Evolutionary conservation across 2,329 filamentous ascomycete species (phyloP).

Genomic region (Cladosporium sp.): DNA sequence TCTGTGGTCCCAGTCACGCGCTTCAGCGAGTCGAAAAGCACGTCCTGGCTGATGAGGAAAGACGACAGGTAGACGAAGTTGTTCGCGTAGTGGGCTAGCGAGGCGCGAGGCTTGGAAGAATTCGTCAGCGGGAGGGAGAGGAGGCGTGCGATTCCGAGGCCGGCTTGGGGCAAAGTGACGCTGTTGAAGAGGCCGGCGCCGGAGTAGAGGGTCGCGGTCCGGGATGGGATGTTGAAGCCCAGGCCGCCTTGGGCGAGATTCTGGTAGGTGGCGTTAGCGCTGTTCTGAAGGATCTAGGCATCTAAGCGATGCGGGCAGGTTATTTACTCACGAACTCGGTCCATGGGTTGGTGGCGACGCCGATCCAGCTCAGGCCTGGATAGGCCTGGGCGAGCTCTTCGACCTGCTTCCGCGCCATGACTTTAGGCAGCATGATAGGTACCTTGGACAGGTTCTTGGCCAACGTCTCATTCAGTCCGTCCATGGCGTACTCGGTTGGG

Average conservation of each 20-base stretch:
- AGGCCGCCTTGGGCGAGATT: slow-evolving; percentile 30
- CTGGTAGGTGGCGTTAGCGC: slow-evolving; percentile 28
- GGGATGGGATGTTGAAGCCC: slow-evolving; percentile 22
- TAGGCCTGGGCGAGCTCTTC: slow-evolving; percentile 18
- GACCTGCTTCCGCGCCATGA: slow-evolving; percentile 18
- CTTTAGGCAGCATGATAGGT: slow-evolving; percentile 15
- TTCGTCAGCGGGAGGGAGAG: slow-evolving; percentile 28
- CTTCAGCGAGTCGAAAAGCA: slow-evolving; percentile 32
- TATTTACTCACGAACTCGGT: slow-evolving; percentile 16
- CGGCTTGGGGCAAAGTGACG: slow-evolving; percentile 28
- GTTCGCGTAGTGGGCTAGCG: slow-evolving; percentile 31
- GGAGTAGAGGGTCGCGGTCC: slow-evolving; percentile 27
- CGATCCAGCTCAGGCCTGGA: slow-evolving; percentile 36
- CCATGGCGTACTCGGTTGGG: slow-evolving; percentile 21
- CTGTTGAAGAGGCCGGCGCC: slow-evolving; percentile 31
- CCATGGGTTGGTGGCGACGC: slow-evolving; percentile 27
- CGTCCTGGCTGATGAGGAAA: slow-evolving; percentile 31
- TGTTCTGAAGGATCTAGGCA: too few species aligned
- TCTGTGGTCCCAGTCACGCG: slow-evolving; percentile 30
- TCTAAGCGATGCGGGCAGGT: too few species aligned
- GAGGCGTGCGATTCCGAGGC: slow-evolving; percentile 28
- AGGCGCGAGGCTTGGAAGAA: slow-evolving; percentile 24
- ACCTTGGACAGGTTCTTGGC: slow-evolving; percentile 12
- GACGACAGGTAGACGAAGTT: slow-evolving; percentile 31
- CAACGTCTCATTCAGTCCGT: slow-evolving; percentile 19